A percentile compares a stretch with the other conserved stretches of the same genome.
These are phyloP conservation scores for Corniculantispora saksenae DNA, from an alignment of 2,329 filamentous ascomycete species.

Conservation along the genomic window DNA sequence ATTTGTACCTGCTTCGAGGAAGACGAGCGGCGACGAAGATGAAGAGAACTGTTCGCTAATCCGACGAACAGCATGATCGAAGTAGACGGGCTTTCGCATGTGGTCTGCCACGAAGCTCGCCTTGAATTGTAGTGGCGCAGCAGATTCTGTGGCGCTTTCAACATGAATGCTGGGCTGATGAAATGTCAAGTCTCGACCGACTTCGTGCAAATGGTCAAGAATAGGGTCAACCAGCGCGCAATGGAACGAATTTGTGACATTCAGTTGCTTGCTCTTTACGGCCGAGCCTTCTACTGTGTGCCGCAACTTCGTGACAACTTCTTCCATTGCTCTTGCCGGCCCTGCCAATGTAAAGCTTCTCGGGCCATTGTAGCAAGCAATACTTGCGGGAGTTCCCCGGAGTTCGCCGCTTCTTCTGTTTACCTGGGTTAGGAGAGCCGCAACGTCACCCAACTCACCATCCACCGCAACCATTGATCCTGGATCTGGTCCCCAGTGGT, in stretches of 20 bases:
- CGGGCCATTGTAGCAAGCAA: slow-evolving; percentile 52
- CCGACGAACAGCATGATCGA: slow-evolving; percentile 43
- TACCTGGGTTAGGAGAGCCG: not conserved
- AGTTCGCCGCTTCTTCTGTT: slow-evolving; percentile 4
- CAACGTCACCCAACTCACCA: slow-evolving; percentile 25
- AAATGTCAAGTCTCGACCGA: not conserved
- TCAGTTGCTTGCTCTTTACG: slow-evolving; percentile 39
- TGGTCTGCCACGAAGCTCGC: not conserved
- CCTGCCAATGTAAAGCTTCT: slow-evolving; percentile 45
- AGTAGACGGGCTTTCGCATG: slow-evolving; percentile 41
- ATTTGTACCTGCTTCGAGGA: slow-evolving; percentile 45
- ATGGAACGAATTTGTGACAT: slow-evolving; percentile 51
- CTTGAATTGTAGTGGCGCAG: too few relatives aligned
- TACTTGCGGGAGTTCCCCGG: slow-evolving; percentile 29
- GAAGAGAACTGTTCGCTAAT: slow-evolving; percentile 32
- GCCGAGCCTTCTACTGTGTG: not conserved
- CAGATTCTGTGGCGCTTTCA: not conserved
- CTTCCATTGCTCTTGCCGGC: slow-evolving; percentile 32
- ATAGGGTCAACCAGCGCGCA: slow-evolving; percentile 42
- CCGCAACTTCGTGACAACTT: slow-evolving; percentile 16
- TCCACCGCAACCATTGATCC: slow-evolving; percentile 43
- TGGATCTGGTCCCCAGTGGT: slow-evolving; percentile 36
- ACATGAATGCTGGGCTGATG: not conserved
- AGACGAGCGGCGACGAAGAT: slow-evolving; percentile 27
- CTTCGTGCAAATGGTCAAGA: not conserved